These are phyloP conservation scores for Parascedosporium putredinis DNA, from an alignment of 2,329 filamentous ascomycete genomes.

Conservation along the genomic window DNA sequence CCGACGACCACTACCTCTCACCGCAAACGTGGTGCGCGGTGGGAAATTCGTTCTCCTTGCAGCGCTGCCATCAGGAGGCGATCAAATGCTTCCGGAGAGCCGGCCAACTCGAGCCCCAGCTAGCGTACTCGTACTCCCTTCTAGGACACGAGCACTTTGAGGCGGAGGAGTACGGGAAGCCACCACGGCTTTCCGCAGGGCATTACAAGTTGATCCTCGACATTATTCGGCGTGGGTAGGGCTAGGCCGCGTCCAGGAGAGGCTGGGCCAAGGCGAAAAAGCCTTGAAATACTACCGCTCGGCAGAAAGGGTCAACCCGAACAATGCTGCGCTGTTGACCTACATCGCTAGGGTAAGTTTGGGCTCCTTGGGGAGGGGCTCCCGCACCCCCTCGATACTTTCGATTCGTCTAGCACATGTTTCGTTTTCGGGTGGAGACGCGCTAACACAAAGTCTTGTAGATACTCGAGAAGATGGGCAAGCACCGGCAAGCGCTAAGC, in stretches of 20 bases:
- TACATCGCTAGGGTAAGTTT: constrained; percentile 14
- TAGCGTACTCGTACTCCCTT: constrained; percentile 13
- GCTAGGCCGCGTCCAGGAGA: constrained; percentile 13
- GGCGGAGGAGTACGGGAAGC: constrained; percentile 13
- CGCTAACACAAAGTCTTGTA: constrained; percentile 7
- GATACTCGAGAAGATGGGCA: constrained; percentile 10
- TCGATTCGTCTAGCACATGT: too few species aligned
- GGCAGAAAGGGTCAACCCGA: constrained; percentile 14
- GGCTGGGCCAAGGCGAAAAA: constrained; percentile 11
- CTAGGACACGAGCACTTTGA: constrained; percentile 15
- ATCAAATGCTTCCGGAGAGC: constrained; percentile 13
- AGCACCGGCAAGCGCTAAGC: constrained; percentile 6
- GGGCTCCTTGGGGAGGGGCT: too few species aligned
- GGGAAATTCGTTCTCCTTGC: constrained; percentile 13
- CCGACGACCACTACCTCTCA: constrained; percentile 11
- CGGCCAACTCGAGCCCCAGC: constrained; percentile 11
- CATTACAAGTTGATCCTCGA: constrained; percentile 13
- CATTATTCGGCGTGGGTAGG: constrained; percentile 15
- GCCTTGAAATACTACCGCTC: constrained; percentile 13
- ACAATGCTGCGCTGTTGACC: constrained; percentile 13
- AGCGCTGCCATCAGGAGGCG: constrained; percentile 11
- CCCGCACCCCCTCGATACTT: too few species aligned
- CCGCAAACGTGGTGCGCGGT: constrained; percentile 15
- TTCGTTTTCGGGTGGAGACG: too few species aligned
- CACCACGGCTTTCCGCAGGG: constrained; percentile 11